Base-by-base conservation (phyloP, 1,284 basidiomycete genomes). In the Leccinum fuscescens region DNA sequence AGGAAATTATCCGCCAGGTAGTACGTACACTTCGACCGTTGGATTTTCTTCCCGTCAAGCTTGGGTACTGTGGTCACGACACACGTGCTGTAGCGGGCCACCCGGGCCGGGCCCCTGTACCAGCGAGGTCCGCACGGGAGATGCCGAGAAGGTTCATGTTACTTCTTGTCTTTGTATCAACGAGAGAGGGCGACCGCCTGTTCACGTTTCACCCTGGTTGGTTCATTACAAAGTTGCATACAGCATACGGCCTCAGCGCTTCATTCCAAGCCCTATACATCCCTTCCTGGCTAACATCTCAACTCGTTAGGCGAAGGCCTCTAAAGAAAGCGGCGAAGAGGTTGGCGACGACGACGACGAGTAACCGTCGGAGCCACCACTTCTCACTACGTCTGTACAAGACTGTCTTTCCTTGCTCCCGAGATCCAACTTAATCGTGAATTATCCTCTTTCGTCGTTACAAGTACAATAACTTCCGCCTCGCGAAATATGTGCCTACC, bases 311-410 rank as follows among this genome's bases (percentile, higher is more conserved):
- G 57, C 54, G 49, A 72, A 66, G 69, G 5, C 52, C 72, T 76
- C 69, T 81, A 86, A 80, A 80, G 84, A 78, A 64, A 82, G 82
- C 57, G 83, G 80, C 62, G 86, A 85, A 68, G 84, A 81, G 37
- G 82, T 77, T 53, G 83, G 75, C 54, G 86, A 89, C 59, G 84
- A 86, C 44, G 84, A 84, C 65, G 82, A 82, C 6, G 79, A 81
- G 56, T 78, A 65, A 71, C 59, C 65, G 44, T 55, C 49, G 15
- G 50, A 55, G 33, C 11, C 50, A n/a, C 9, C 24, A 29, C 42
- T 27, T 6, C 0, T 55, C 27, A 59, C 54, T 50, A 59, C 31
- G 46, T 60, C 55, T 59, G 24, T 49, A 63, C 62, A 68, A 64
- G 61, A 64, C 59, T 22, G 17, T 55, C 58, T 55, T 51, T 54